Percentiles rank a stretch among this genome's conserved stretches.
Conservation (phyloP, 805 yeast genomes). For the Saccharomycopsis sp. region DNA sequence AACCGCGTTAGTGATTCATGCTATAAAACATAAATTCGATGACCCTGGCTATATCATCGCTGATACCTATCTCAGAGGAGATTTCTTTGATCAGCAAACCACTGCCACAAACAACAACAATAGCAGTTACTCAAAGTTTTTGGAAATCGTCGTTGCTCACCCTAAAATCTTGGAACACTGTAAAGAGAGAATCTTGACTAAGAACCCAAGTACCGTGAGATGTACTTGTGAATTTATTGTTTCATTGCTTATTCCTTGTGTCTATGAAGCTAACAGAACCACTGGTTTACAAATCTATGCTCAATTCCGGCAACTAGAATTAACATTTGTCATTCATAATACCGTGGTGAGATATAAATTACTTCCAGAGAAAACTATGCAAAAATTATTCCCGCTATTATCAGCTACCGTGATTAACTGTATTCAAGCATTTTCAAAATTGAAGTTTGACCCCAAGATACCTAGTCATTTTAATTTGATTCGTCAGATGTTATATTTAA, state of each 20-base stretch:
- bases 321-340: background rate
- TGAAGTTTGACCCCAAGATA: background rate
- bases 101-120: background rate
- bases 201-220: background rate
- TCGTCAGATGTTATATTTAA: background rate
- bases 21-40: constrained; percentile 5
- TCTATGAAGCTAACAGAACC: background rate
- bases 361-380: background rate
- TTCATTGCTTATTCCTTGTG: background rate
- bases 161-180: constrained; percentile 9
- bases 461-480: background rate
- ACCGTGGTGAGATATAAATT: background rate
- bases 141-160: constrained; percentile 3
- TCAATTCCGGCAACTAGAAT: background rate
- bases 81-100: constrained; percentile 5
- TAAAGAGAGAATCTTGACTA: background rate
- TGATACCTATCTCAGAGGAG: constrained; percentile 9
- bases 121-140: background rate
- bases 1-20: background rate
- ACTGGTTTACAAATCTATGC: background rate
- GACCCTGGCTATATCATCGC: constrained; percentile 13
- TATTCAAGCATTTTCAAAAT: background rate
- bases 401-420: background rate
- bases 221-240: background rate
- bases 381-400: background rate